phyloP scores from a whole-genome alignment of 148 eudicot genomes.

The Chenopodium album region DNA sequence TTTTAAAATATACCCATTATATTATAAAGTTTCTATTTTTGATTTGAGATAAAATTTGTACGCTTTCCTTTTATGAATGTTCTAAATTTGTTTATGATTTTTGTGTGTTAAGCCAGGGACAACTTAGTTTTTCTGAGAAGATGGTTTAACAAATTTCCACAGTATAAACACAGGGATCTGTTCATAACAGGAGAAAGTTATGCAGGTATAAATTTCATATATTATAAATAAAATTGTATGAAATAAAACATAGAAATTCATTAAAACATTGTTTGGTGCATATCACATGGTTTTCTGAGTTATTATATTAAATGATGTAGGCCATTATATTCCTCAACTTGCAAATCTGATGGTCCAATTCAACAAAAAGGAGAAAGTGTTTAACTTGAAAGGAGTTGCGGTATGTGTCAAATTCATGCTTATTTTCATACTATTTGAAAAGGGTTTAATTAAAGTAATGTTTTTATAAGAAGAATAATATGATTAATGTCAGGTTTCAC shows the following conservation, averaged over 20 bases:
- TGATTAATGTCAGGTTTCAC: no score
- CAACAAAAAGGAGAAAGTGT: constrained; percentile 55
- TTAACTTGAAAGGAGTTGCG: constrained; percentile 92
- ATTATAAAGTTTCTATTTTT: neutral
- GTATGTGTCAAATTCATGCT: constrained; percentile 44
- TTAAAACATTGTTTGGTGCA: neutral
- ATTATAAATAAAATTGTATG: neutral
- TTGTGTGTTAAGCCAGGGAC: constrained; percentile 64
- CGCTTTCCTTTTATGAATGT: neutral
- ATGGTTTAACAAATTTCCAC: constrained; percentile 89
- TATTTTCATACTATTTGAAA: constrained; percentile 2
- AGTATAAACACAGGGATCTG: constrained; percentile 61
- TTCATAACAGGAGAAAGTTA: constrained; percentile 97
- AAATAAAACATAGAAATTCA: neutral
- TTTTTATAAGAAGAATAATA: neutral
- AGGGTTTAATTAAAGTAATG: neutral
- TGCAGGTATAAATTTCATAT: constrained; percentile 57
- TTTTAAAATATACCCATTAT: neutral
- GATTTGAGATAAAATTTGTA: neutral
- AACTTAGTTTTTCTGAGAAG: constrained; percentile 80
- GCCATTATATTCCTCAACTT: constrained; percentile 95
- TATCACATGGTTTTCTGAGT: constrained; percentile 4
- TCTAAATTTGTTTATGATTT: constrained; percentile 17
- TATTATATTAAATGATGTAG: constrained; percentile 35
- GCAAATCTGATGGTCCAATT: constrained; percentile 73